These are phyloP conservation scores for Monosporascus sp. DNA, from an alignment of 2,329 filamentous ascomycete genomes.

Conservation along the genomic window DNA sequence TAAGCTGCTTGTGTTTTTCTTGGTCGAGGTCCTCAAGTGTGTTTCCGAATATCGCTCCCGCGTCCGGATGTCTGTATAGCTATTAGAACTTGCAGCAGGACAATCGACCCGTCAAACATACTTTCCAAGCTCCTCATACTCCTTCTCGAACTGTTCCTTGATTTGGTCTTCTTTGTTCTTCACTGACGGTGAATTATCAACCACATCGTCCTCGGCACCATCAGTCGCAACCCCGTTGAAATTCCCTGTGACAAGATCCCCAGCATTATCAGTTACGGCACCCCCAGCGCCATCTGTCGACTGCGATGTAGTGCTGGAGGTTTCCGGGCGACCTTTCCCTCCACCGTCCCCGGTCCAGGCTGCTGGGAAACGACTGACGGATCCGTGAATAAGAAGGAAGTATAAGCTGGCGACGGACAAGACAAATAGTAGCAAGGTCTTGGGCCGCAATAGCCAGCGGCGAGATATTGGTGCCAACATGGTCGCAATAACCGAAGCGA, in stretches of 20 bases:
- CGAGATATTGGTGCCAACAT: conserved; percentile 29
- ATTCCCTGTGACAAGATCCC: neutral
- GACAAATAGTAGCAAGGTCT: conserved; percentile 35
- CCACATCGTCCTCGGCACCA: neutral
- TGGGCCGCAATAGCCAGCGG: conserved; percentile 34
- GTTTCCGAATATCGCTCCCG: conserved; percentile 52
- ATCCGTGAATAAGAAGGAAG: conserved; percentile 36
- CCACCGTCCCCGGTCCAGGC: conserved; percentile 8
- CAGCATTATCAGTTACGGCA: conserved; percentile 6
- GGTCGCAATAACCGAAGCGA: conserved; percentile 8
- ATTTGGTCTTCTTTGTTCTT: conserved; percentile 24
- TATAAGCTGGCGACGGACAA: conserved; percentile 37
- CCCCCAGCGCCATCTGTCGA: neutral
- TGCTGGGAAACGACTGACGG: conserved; percentile 16
- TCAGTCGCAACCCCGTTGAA: neutral
- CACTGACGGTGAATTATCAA: neutral
- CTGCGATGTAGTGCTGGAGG: neutral
- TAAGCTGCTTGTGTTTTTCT: conserved; percentile 26
- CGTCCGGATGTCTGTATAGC: conserved; percentile 34
- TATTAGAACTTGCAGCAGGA: conserved; percentile 19
- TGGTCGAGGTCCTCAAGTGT: conserved; percentile 44
- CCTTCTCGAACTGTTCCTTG: conserved; percentile 32
- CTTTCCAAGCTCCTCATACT: conserved; percentile 31
- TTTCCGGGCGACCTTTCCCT: neutral
- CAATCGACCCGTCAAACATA: conserved; percentile 17